Base-by-base conservation (phyloP, 768 basidiomycete genomes). In the Russula lepida region DNA sequence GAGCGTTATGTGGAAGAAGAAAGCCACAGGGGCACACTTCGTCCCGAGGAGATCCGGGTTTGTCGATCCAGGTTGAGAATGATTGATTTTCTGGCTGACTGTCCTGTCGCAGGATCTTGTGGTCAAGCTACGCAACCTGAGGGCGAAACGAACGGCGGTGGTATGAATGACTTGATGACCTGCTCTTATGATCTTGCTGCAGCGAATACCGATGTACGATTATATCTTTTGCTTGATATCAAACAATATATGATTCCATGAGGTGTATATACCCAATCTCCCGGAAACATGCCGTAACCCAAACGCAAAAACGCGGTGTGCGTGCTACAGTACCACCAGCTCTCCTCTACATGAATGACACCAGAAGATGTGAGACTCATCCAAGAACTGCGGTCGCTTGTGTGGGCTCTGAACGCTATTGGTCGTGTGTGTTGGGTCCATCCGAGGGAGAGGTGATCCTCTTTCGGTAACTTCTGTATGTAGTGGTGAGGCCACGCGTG, bases 301-400 rank as follows among this genome's bases (percentile, higher is more conserved):
- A n/a, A n/a, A n/a, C 46, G 54, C 17, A 27, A 39, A 59, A 59
- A 37, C 15, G 35, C 35, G 35, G 33, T 32, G 32, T n/a, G 25
- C 11, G 37, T n/a, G 7, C 66, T 73, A 89, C 60, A 93, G 74
- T 63, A 92, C 84, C 43, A 93, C 88, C 43, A 92, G 73, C 71
- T 93, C 90, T 50, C 90, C 90, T 52, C 75, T 77, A 77, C 90
- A 93, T 21, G 87, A 83, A 68, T 84, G 80, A 74, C 90, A 93
- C 89, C 91, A 93, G 74, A 93, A 92, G 19, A 93, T 82, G 70
- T 92, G 90, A 28, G 89, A 84, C 66, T 92, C 90, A 68, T 93
- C 91, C 75, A 92, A 75, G 69, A 92, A 92, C 68, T 90, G 89
- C 3, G 87, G 79, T 54, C 85, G 83, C 60, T 65, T 67, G 35